A percentile compares a stretch with the other conserved stretches of the same genome.
Evolutionary conservation across 495 filamentous ascomycete genomes (phyloP).

Genomic region (Aspergillus bridgeri): DNA sequence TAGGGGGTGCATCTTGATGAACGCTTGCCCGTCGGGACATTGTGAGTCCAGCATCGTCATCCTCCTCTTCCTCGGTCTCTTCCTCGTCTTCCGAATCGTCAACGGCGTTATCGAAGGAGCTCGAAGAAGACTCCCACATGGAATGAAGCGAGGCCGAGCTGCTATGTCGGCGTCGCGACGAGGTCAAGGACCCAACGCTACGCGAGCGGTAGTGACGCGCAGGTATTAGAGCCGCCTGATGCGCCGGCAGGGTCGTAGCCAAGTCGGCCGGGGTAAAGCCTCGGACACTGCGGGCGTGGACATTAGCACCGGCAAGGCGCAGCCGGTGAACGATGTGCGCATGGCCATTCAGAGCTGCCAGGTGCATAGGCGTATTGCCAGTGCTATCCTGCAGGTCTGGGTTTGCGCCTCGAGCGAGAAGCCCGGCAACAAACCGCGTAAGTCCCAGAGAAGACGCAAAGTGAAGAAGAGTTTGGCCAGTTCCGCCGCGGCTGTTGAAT

Average conservation of each 20-base stretch:
- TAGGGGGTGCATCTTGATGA: conserved; percentile 35
- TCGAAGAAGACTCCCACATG: conserved; percentile 54
- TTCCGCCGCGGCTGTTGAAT: conserved; percentile 59
- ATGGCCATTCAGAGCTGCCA: conserved; percentile 75
- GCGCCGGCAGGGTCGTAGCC: conserved; percentile 56
- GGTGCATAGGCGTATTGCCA: conserved; percentile 80
- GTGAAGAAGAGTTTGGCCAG: conserved; percentile 80
- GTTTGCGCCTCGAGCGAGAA: conserved; percentile 76
- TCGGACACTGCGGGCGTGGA: conserved; percentile 63
- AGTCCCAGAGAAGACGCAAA: conserved; percentile 74
- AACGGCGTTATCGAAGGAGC: conserved; percentile 38
- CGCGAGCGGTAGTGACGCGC: conserved; percentile 54
- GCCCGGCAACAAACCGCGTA: conserved; percentile 71
- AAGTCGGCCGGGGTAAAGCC: conserved; percentile 73
- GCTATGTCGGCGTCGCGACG: conserved; percentile 58
- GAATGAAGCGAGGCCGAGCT: conserved; percentile 65
- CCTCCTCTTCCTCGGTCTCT: conserved; percentile 18
- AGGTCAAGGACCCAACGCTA: conserved; percentile 51
- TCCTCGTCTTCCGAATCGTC: conserved; percentile 48
- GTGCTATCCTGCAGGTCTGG: conserved; percentile 72
- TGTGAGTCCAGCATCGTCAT: conserved; percentile 42
- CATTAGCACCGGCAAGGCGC: conserved; percentile 68
- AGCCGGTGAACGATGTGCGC: conserved; percentile 72
- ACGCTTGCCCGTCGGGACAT: conserved; percentile 43
- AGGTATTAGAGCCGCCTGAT: conserved; percentile 53